Evolutionary conservation across 106 monocot genomes (phyloP).

Genomic region (Apostasia shenzhenica): DNA sequence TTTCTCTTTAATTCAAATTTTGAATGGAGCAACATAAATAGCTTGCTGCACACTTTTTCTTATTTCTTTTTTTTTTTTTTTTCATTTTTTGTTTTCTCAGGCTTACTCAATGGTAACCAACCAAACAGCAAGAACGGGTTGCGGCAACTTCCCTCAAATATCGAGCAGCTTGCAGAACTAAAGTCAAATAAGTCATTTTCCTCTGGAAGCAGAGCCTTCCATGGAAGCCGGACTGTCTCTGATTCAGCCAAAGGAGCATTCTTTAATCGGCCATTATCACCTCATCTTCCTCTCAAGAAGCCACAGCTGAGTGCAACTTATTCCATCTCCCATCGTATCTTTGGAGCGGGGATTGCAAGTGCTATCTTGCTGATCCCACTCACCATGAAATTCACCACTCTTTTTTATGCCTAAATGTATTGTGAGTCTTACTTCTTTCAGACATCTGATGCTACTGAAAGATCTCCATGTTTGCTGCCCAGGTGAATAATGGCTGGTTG

Average conservation of each 20-base stretch:
- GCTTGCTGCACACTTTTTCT: neutral
- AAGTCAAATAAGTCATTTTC: neutral
- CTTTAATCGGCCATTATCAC: conserved; percentile 61
- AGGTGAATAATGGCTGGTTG: no score
- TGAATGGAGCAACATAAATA: neutral
- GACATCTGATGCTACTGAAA: no score
- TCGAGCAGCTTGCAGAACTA: conserved; percentile 1
- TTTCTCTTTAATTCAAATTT: neutral
- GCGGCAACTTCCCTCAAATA: neutral
- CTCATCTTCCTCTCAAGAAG: conserved; percentile 64
- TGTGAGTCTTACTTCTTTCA: no score
- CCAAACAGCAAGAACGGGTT: conserved; percentile 1
- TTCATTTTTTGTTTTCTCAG: conserved; percentile 5
- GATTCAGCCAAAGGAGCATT: conserved; percentile 24
- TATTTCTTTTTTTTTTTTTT: neutral
- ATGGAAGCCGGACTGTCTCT: conserved; percentile 21
- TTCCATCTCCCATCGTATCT: conserved; percentile 67
- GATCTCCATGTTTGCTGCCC: no score
- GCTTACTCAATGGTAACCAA: conserved; percentile 3
- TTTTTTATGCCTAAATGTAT: conserved; percentile 38
- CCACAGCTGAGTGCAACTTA: conserved; percentile 63
- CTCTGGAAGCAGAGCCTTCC: conserved; percentile 22
- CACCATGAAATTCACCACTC: conserved; percentile 37
- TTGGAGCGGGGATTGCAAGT: conserved; percentile 29
- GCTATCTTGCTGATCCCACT: conserved; percentile 33